These are phyloP conservation scores for Ballota nigra DNA, from an alignment of 257 asterid genomes.

Conservation along the genomic window DNA sequence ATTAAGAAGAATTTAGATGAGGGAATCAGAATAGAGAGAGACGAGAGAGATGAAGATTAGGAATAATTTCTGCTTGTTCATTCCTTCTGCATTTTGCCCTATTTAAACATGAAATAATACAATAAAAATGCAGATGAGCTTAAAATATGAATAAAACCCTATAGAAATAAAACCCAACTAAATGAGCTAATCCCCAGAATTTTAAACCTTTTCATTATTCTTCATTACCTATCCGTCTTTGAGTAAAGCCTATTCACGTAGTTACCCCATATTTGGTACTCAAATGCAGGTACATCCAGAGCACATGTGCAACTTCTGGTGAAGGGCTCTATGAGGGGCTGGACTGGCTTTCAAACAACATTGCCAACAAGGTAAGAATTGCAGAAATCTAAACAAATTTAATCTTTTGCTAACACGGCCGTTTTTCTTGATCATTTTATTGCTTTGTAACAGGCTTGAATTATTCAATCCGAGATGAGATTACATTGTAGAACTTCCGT, in stretches of 20 bases:
- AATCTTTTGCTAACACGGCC: not conserved
- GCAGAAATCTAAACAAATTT: not conserved
- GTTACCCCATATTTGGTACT: not conserved
- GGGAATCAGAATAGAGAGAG: too few relatives aligned
- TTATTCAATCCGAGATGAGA: not conserved
- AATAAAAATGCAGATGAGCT: too few relatives aligned
- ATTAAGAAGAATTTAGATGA: too few relatives aligned
- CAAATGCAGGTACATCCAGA: constrained; percentile 47
- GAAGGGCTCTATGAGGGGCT: constrained; percentile 49
- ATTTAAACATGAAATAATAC: too few relatives aligned
- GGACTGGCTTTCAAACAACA: constrained; percentile 52
- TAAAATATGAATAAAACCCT: too few relatives aligned
- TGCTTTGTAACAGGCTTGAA: constrained; percentile 31
- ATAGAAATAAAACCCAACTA: too few relatives aligned
- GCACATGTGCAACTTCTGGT: constrained; percentile 50
- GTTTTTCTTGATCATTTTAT: not conserved
- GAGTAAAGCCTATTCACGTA: not conserved
- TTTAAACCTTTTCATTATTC: not conserved
- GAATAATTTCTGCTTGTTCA: too few relatives aligned
- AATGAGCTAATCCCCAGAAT: too few relatives aligned
- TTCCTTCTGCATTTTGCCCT: too few relatives aligned
- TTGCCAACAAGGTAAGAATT: constrained; percentile 39
- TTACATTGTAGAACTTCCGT: constrained; percentile 7
- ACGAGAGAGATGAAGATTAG: too few relatives aligned
- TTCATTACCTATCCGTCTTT: not conserved